A percentile compares a stretch with the other conserved stretches of the same genome.
phyloP scores from a whole-genome alignment of 2,329 filamentous ascomycete species.

The Penicillium aurantiogriseum region DNA sequence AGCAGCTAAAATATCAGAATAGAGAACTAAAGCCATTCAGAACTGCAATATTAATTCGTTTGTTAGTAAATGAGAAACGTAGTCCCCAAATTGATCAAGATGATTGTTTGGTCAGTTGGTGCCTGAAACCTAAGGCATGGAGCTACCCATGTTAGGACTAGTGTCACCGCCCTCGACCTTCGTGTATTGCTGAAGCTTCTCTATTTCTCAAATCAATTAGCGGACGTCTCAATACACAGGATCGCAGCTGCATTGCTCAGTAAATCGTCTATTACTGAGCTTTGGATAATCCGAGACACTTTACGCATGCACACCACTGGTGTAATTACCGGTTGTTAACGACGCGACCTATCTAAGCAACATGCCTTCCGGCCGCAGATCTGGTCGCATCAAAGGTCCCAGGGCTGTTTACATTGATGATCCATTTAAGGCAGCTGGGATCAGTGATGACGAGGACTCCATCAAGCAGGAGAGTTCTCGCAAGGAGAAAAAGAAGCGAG shows the following conservation, averaged over 20 bases:
- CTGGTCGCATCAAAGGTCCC: conserved; percentile 33
- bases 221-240: neutral
- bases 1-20: neutral
- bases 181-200: conserved; percentile 10
- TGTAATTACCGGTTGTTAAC: neutral
- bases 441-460: conserved; percentile 32
- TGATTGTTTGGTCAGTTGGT: neutral
- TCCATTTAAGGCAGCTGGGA: conserved; percentile 34
- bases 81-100: neutral
- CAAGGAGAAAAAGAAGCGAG: conserved; percentile 18
- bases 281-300: neutral
- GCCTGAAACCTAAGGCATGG: neutral
- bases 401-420: conserved; percentile 37
- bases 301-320: neutral
- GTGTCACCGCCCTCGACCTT: neutral
- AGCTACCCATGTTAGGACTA: neutral
- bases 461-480: conserved; percentile 6
- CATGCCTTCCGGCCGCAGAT: conserved; percentile 35
- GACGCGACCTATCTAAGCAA: conserved; percentile 3
- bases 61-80: neutral
- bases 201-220: neutral
- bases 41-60: neutral
- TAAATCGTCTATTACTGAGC: neutral
- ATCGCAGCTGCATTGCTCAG: neutral
- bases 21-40: neutral